phyloP scores from a whole-genome alignment of 2,329 filamentous ascomycete species.

The Penicillium concentricum region DNA sequence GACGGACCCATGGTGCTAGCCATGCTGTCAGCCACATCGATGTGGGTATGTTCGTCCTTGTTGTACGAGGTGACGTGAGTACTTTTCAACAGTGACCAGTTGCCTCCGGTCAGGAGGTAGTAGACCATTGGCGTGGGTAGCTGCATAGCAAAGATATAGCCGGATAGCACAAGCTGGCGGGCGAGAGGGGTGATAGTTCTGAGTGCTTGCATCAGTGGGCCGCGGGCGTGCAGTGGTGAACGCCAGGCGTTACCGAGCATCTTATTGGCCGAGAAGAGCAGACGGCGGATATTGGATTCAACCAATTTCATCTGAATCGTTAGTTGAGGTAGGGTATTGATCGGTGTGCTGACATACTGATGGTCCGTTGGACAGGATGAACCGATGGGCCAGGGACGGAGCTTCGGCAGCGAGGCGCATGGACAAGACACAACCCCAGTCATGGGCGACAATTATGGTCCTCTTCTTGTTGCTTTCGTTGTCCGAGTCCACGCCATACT shows the following conservation, averaged over 20 bases:
- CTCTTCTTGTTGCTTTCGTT: constrained; percentile 40
- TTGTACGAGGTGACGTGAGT: constrained; percentile 42
- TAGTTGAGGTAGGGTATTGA: neutral
- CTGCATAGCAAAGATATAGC: constrained; percentile 57
- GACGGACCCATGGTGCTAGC: constrained; percentile 55
- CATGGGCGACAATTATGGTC: constrained; percentile 52
- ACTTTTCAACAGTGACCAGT: constrained; percentile 49
- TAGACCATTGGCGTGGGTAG: constrained; percentile 48
- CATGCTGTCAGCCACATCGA: constrained; percentile 48
- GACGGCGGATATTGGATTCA: constrained; percentile 43
- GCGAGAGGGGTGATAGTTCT: constrained; percentile 48
- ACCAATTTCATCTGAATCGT: constrained; percentile 41
- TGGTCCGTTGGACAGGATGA: constrained; percentile 54
- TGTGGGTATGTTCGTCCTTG: constrained; percentile 30
- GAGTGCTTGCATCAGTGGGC: constrained; percentile 47
- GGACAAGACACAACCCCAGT: constrained; percentile 55
- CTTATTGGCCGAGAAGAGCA: constrained; percentile 46
- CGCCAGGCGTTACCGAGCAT: constrained; percentile 51
- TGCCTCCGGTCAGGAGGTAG: constrained; percentile 50
- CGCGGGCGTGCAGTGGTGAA: constrained; percentile 45
- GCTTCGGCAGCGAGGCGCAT: constrained; percentile 61
- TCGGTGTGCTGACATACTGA: constrained; percentile 44
- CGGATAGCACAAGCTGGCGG: constrained; percentile 50
- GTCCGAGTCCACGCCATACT: constrained; percentile 43
- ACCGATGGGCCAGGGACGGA: constrained; percentile 54